These are phyloP conservation scores for Daedalea quercina DNA, from an alignment of 768 basidiomycete genomes.

Conservation along the genomic window DNA sequence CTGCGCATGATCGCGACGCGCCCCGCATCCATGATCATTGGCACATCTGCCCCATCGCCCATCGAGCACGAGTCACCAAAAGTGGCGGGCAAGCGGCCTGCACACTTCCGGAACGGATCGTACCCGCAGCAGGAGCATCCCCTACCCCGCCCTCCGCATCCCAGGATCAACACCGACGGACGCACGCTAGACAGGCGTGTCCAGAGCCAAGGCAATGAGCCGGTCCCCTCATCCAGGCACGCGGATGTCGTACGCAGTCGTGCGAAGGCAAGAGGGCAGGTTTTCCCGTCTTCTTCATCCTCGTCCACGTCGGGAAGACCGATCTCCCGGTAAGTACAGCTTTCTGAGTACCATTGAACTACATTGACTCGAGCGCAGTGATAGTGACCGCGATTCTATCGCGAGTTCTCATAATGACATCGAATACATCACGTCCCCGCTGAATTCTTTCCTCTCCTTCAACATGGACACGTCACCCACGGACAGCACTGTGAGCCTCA, in stretches of 20 bases:
- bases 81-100: background rate
- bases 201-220: background rate
- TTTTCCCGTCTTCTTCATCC: background rate
- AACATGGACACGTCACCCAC: background rate
- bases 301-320: background rate
- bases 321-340: background rate
- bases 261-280: background rate
- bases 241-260: background rate
- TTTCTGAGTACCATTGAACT: background rate
- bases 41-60: background rate
- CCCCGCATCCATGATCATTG: constrained; percentile 5
- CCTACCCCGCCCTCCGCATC: background rate
- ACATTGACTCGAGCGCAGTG: background rate
- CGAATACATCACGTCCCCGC: background rate
- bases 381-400: background rate
- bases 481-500: constrained; percentile 1
- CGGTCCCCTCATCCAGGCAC: background rate
- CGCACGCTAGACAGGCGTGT: background rate
- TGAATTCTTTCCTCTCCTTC: constrained; percentile 1
- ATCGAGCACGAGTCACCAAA: background rate
- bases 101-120: background rate
- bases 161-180: background rate
- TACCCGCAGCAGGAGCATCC: background rate
- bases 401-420: background rate
- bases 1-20: constrained; percentile 23